phyloP scores from a whole-genome alignment of 257 asterid species.

The Oldenlandia corymbosa region DNA sequence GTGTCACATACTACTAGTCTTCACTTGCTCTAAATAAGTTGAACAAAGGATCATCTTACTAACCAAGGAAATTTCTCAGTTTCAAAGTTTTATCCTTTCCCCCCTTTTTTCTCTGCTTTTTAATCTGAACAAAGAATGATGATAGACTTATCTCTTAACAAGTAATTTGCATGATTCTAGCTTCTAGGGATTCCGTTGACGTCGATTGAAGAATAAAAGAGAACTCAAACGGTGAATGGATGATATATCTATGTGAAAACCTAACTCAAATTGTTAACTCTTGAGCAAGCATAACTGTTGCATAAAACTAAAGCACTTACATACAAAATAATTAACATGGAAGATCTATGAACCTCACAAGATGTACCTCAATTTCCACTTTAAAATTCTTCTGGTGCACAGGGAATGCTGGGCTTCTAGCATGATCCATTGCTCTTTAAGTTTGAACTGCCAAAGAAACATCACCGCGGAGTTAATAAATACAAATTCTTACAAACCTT shows the following conservation, averaged over 20 bases:
- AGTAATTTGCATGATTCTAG: too few relatives aligned
- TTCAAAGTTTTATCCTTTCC: too few relatives aligned
- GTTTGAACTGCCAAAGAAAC: neutral
- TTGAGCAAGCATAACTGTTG: neutral
- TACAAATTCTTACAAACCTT: neutral
- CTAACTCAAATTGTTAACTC: neutral
- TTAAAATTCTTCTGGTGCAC: slow-evolving; percentile 18
- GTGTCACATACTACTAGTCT: neutral
- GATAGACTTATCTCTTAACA: too few relatives aligned
- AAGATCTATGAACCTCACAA: neutral
- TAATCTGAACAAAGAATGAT: too few relatives aligned
- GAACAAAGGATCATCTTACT: neutral
- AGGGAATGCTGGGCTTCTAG: slow-evolving; percentile 14
- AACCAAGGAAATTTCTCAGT: neutral
- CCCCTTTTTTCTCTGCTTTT: too few relatives aligned
- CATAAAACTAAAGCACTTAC: neutral
- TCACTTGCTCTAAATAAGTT: neutral
- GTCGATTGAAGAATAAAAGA: too few relatives aligned
- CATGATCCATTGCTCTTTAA: neutral
- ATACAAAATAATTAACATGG: too few relatives aligned
- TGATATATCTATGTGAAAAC: neutral
- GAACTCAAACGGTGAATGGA: too few relatives aligned
- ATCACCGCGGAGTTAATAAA: neutral
- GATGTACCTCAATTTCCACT: slow-evolving; percentile 22
- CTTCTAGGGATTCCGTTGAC: too few relatives aligned